Evolutionary conservation across 177 flowering plant species (phyloP).

Genomic region (Vitis hybrid): DNA sequence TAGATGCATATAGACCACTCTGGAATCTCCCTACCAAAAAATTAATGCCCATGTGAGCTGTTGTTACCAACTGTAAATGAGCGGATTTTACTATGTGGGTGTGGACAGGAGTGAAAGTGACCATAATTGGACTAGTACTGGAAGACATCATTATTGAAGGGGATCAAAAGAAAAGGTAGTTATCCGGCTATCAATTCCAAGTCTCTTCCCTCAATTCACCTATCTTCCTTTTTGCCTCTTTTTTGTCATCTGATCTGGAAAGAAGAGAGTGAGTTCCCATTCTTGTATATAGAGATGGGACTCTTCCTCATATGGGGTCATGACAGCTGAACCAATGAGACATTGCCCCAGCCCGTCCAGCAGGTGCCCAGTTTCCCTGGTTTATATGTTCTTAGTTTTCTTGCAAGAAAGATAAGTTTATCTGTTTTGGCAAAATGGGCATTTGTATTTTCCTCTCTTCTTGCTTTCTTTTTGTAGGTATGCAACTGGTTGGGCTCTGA

Average conservation of each 20-base stretch:
- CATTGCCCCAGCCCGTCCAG: slow-evolving; percentile 13
- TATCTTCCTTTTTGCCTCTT: slow-evolving; percentile 30
- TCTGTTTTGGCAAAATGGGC: slow-evolving; percentile 15
- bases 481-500: slow-evolving; percentile 7
- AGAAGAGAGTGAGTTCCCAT: slow-evolving; percentile 22
- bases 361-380: slow-evolving; percentile 19
- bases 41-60: slow-evolving; percentile 26
- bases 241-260: slow-evolving; percentile 39
- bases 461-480: slow-evolving; percentile 7
- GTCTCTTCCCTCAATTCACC: slow-evolving; percentile 26
- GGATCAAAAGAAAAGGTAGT: slow-evolving; percentile 37
- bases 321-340: slow-evolving; percentile 36
- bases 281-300: slow-evolving; percentile 21
- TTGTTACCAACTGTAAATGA: slow-evolving; percentile 34
- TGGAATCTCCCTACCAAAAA: slow-evolving; percentile 15
- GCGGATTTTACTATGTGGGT: slow-evolving; percentile 25
- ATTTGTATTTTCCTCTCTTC: slow-evolving; percentile 7
- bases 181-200: slow-evolving; percentile 25
- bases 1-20: background rate
- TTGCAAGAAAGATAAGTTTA: background rate
- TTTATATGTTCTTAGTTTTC: slow-evolving; percentile 19
- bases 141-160: slow-evolving; percentile 46
- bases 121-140: slow-evolving; percentile 20
- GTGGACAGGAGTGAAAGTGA: slow-evolving; percentile 33
- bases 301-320: slow-evolving; percentile 33